These are phyloP conservation scores for Diplodia sapinea DNA, from an alignment of 2,329 filamentous ascomycete genomes.

Conservation along the genomic window DNA sequence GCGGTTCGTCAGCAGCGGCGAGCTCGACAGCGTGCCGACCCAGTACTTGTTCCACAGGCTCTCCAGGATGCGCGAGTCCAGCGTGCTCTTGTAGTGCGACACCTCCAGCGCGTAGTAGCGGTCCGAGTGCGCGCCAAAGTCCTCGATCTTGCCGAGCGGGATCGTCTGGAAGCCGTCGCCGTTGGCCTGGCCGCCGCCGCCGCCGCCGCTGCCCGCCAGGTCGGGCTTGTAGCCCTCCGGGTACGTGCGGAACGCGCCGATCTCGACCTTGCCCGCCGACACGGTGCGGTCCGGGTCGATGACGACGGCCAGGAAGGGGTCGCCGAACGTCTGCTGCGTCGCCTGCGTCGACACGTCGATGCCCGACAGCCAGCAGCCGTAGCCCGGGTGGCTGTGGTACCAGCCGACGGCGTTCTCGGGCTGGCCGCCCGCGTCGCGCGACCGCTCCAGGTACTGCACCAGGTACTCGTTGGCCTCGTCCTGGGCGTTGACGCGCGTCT, in stretches of 20 bases:
- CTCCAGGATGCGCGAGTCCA: constrained; percentile 85
- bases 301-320: constrained; percentile 94
- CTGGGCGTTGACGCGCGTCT: constrained; percentile 95
- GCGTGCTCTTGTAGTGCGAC: constrained; percentile 90
- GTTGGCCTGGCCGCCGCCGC: constrained; percentile 20
- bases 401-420: constrained; percentile 94
- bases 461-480: constrained; percentile 97
- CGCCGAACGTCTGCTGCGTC: constrained; percentile 82
- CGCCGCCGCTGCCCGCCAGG: no score
- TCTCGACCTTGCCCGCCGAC: constrained; percentile 92
- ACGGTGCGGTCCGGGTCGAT: constrained; percentile 97
- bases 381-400: constrained; percentile 98
- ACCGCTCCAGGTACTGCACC: constrained; percentile 79
- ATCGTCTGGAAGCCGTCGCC: constrained; percentile 75
- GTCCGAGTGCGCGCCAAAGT: constrained; percentile 91
- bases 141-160: constrained; percentile 89
- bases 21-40: constrained; percentile 94
- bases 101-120: constrained; percentile 92
- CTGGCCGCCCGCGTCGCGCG: constrained; percentile 75
- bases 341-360: constrained; percentile 92
- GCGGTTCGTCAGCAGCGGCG: constrained; percentile 86
- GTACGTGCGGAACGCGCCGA: constrained; percentile 93
- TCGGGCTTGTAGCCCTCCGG: constrained; percentile 66
- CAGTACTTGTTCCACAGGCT: constrained; percentile 99
- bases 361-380: constrained; percentile 96